phyloP scores from a whole-genome alignment of 305 asterid genomes.

The Plantago coronopus region DNA sequence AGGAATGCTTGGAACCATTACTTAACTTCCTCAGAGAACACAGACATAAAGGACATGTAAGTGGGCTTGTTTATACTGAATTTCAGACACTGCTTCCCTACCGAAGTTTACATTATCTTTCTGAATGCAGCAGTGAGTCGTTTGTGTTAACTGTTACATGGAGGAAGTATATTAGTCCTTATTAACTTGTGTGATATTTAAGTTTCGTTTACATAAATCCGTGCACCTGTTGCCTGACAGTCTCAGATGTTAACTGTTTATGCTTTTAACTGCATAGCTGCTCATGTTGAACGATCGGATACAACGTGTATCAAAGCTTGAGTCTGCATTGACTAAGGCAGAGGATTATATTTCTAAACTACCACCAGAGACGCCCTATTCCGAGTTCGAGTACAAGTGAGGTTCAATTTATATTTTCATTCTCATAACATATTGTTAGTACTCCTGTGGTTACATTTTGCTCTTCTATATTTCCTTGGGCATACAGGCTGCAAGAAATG shows the following conservation, averaged over 20 bases:
- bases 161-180: background rate
- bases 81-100: background rate
- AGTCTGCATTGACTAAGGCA: constrained; percentile 69
- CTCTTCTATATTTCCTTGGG: background rate
- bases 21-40: constrained; percentile 89
- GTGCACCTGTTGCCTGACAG: no score
- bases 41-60: constrained; percentile 81
- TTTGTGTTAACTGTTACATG: background rate
- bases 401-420: constrained; percentile 24
- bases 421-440: constrained; percentile 1
- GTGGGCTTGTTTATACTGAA: constrained; percentile 20
- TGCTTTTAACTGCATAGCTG: constrained; percentile 38
- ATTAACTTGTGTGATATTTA: background rate
- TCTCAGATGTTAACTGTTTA: constrained; percentile 8
- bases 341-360: constrained; percentile 72
- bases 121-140: no score
- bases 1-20: constrained; percentile 82
- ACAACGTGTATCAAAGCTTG: constrained; percentile 71
- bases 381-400: constrained; percentile 80
- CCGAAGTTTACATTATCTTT: background rate
- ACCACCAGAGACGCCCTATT: constrained; percentile 60
- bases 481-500: constrained; percentile 82
- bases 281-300: constrained; percentile 93
- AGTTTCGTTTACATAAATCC: background rate
- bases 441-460: background rate